A percentile compares a stretch with the other conserved stretches of the same genome.
Conservation (phyloP, 345 rosid genomes). For the Citrus hindsii region DNA sequence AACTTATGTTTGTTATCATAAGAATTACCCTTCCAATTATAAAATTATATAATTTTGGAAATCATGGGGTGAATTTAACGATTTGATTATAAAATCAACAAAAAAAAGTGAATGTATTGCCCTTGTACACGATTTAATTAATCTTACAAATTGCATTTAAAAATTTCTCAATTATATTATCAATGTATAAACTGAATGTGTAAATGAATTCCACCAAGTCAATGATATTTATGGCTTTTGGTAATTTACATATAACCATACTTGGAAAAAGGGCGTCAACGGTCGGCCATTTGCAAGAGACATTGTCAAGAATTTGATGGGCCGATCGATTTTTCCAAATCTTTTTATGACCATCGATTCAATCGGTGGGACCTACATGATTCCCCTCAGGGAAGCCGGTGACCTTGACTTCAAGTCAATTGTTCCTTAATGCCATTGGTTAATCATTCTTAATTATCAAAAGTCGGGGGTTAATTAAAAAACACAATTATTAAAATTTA, state of each 20-base stretch:
- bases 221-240: not conserved
- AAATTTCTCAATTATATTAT: not conserved
- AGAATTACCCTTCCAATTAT: not conserved
- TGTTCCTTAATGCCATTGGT: not conserved
- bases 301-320: conserved; percentile 7
- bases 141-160: not conserved
- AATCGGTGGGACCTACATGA: conserved; percentile 21
- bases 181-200: not conserved
- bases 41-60: not conserved
- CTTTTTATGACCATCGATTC: conserved; percentile 18
- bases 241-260: not conserved
- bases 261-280: not conserved
- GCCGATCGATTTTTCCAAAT: conserved; percentile 17
- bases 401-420: not conserved
- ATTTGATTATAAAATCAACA: not conserved
- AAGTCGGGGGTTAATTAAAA: not conserved
- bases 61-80: not conserved
- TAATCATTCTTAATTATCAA: conserved; percentile 23
- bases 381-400: conserved; percentile 12
- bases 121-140: not conserved
- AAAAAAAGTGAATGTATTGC: not conserved
- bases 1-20: not conserved
- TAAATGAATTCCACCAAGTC: not conserved
- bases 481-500: not conserved
- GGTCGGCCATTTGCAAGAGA: conserved; percentile 24